These are phyloP conservation scores for Elsinoe australis DNA, from an alignment of 2,329 filamentous ascomycete genomes.

Conservation along the genomic window DNA sequence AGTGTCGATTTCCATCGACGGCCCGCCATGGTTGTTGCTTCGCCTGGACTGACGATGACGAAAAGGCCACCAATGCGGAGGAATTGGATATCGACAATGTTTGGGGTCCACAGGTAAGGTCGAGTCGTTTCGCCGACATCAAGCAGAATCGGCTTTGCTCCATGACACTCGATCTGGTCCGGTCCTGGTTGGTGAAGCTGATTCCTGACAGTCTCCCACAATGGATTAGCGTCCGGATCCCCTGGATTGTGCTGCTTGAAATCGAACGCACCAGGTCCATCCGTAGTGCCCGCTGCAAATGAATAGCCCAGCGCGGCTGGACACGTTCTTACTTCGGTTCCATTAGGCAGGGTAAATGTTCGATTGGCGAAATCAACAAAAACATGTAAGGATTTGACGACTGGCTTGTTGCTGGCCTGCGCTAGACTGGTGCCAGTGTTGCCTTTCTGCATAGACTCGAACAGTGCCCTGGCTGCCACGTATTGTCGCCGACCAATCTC, in stretches of 20 bases:
- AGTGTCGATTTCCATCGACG: conserved; percentile 62
- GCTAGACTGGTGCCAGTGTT: background rate
- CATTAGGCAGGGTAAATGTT: conserved; percentile 65
- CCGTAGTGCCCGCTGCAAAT: conserved; percentile 86
- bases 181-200: conserved; percentile 62
- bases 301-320: conserved; percentile 83
- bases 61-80: conserved; percentile 77
- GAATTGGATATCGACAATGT: conserved; percentile 81
- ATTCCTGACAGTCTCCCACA: conserved; percentile 71
- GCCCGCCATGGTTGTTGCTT: conserved; percentile 88
- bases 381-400: conserved; percentile 74
- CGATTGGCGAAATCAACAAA: conserved; percentile 76
- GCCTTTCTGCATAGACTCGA: conserved; percentile 44
- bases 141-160: conserved; percentile 74
- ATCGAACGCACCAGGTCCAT: conserved; percentile 85
- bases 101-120: conserved; percentile 84
- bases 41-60: conserved; percentile 76
- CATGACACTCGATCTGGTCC: conserved; percentile 68
- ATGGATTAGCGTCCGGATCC: conserved; percentile 62
- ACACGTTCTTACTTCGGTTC: conserved; percentile 64
- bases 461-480: conserved; percentile 51
- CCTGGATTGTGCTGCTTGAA: conserved; percentile 82
- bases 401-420: conserved; percentile 49
- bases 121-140: conserved; percentile 73
- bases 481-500: conserved; percentile 71